phyloP scores from a whole-genome alignment of 1,284 basidiomycete species.

The Ceratobasidium sp. region DNA sequence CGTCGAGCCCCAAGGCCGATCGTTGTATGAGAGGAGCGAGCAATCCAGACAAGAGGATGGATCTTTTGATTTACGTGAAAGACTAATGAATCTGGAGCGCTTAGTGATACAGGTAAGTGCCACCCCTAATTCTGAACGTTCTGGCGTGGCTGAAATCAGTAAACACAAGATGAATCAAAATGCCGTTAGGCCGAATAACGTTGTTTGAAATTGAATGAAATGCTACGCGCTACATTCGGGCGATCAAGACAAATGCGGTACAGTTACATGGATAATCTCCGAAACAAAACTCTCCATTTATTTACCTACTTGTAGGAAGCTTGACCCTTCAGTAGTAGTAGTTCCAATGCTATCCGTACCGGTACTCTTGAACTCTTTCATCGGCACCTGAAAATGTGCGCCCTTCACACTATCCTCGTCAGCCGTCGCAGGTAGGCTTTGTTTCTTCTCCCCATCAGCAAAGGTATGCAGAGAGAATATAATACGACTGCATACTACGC shows the following conservation, averaged over 20 bases:
- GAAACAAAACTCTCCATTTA: no score
- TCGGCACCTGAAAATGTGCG: background rate
- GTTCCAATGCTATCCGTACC: background rate
- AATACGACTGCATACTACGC: conserved; percentile 32
- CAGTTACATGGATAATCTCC: no score
- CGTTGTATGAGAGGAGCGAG: background rate
- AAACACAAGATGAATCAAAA: background rate
- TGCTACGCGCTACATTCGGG: background rate
- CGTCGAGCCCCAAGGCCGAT: background rate
- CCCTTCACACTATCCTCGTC: background rate
- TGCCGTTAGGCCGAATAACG: background rate
- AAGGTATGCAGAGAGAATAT: conserved; percentile 29
- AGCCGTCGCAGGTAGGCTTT: background rate
- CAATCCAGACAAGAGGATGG: background rate
- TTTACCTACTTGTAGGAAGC: no score
- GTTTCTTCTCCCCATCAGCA: background rate
- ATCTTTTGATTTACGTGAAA: background rate
- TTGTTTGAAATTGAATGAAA: background rate
- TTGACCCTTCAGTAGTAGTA: no score
- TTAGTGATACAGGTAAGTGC: background rate
- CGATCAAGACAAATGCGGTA: no score
- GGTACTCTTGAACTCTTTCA: background rate
- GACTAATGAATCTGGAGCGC: background rate
- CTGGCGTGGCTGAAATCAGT: background rate
- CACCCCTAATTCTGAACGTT: background rate